Evolutionary conservation across 257 asterid genomes (phyloP).

Genomic region (Primulina eburnea): DNA sequence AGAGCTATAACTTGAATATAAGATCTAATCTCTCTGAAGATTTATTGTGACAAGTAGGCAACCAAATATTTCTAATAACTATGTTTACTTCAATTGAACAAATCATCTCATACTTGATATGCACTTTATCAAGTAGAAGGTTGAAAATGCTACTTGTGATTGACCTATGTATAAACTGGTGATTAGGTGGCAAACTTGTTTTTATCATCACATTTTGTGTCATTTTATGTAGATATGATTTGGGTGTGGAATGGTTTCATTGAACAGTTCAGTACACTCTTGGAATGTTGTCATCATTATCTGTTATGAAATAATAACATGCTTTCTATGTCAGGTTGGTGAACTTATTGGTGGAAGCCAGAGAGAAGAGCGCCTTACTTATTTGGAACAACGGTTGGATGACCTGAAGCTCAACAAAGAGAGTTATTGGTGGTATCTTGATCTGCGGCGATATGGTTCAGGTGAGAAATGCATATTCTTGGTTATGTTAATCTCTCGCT

Average conservation of each 20-base stretch:
- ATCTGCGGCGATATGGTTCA: constrained; percentile 94
- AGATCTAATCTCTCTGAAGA: no score
- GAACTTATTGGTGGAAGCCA: constrained; percentile 99
- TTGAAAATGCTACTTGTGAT: no score
- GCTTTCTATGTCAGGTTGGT: constrained; percentile 58
- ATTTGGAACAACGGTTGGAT: constrained; percentile 77
- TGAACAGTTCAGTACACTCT: neutral
- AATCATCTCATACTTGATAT: no score
- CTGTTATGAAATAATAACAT: constrained; percentile 5
- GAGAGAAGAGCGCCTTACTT: constrained; percentile 91
- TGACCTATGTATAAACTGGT: no score
- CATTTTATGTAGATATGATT: neutral
- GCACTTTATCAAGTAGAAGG: no score
- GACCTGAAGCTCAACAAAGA: constrained; percentile 83
- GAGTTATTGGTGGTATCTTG: constrained; percentile 99
- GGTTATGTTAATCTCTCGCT: neutral
- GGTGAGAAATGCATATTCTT: constrained; percentile 41
- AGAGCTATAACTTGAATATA: no score
- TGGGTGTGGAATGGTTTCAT: neutral
- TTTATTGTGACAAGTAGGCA: no score
- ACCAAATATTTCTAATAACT: no score
- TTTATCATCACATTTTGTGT: neutral
- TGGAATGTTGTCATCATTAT: neutral
- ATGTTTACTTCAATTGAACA: no score
- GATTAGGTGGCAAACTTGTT: neutral